Evolutionary conservation across 257 asterid genomes (phyloP).

Genomic region (Anisodus acutangulus): DNA sequence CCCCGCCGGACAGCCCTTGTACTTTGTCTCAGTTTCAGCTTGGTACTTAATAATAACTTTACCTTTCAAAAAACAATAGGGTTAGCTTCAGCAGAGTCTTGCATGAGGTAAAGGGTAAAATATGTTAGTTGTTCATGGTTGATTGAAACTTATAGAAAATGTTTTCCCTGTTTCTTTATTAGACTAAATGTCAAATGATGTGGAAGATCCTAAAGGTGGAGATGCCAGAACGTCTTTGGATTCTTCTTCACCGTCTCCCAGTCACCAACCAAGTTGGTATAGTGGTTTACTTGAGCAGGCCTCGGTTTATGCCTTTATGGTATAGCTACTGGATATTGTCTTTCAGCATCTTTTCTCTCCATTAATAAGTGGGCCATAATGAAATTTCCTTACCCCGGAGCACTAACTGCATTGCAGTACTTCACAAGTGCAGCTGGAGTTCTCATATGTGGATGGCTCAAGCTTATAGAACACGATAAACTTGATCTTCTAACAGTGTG

Average conservation of each 20-base stretch:
- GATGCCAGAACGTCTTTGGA: constrained; percentile 31
- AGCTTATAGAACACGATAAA: constrained; percentile 68
- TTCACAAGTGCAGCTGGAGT: constrained; percentile 87
- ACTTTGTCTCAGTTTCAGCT: neutral
- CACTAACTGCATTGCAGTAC: constrained; percentile 89
- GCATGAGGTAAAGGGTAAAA: neutral
- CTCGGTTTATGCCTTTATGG: constrained; percentile 61
- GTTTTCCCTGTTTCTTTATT: neutral
- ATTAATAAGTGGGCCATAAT: constrained; percentile 95
- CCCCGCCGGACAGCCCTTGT: neutral
- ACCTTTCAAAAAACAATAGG: neutral
- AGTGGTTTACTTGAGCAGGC: constrained; percentile 60
- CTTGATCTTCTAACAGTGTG: constrained; percentile 81
- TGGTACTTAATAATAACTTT: neutral
- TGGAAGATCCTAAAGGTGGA: constrained; percentile 64
- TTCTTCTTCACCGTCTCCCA: constrained; percentile 41
- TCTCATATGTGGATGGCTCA: constrained; percentile 70
- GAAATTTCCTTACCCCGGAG: constrained; percentile 96
- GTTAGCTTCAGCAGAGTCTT: neutral
- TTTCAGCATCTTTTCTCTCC: constrained; percentile 82
- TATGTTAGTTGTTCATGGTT: neutral
- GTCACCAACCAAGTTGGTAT: constrained; percentile 52
- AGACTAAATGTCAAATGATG: constrained; percentile 76
- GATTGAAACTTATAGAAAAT: neutral
- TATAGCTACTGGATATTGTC: constrained; percentile 83